These are phyloP conservation scores for Solanum hybrid DNA, from an alignment of 305 asterid genomes.

Conservation along the genomic window DNA sequence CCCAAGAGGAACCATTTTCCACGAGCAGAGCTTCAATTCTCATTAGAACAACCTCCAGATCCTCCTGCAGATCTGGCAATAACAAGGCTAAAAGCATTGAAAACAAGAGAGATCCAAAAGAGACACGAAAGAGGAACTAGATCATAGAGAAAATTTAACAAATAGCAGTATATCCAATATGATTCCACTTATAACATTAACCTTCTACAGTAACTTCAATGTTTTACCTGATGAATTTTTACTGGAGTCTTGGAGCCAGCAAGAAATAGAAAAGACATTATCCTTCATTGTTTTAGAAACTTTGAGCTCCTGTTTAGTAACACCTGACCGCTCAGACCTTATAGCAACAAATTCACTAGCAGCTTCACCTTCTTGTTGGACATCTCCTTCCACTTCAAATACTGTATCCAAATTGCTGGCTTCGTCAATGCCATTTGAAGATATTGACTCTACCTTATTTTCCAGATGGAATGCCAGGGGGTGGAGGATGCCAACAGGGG, in stretches of 20 bases:
- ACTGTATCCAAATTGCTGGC: constrained; percentile 32
- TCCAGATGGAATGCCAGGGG: constrained; percentile 84
- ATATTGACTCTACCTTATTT: constrained; percentile 32
- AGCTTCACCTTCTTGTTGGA: constrained; percentile 27
- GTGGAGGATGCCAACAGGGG: constrained; percentile 92
- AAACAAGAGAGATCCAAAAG: neutral
- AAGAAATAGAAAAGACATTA: constrained; percentile 50
- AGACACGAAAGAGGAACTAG: neutral
- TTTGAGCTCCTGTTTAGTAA: constrained; percentile 28
- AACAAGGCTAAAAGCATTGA: constrained; percentile 8
- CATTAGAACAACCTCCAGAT: constrained; percentile 51
- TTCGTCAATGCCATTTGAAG: constrained; percentile 26
- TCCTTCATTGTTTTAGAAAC: constrained; percentile 50
- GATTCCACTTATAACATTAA: neutral
- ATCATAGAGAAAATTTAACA: neutral
- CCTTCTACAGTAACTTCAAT: constrained; percentile 1
- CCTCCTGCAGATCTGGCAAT: constrained; percentile 56
- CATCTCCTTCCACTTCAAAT: constrained; percentile 61
- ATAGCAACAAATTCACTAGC: constrained; percentile 16
- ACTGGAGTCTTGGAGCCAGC: constrained; percentile 66
- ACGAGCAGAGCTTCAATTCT: constrained; percentile 52
- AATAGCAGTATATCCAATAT: neutral
- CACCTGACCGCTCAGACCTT: constrained; percentile 21
- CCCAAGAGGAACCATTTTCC: constrained; percentile 67
- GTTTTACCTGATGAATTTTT: constrained; percentile 53